These are phyloP conservation scores for Hygrophorus pudorinus DNA, from an alignment of 768 basidiomycete species.

Conservation along the genomic window DNA sequence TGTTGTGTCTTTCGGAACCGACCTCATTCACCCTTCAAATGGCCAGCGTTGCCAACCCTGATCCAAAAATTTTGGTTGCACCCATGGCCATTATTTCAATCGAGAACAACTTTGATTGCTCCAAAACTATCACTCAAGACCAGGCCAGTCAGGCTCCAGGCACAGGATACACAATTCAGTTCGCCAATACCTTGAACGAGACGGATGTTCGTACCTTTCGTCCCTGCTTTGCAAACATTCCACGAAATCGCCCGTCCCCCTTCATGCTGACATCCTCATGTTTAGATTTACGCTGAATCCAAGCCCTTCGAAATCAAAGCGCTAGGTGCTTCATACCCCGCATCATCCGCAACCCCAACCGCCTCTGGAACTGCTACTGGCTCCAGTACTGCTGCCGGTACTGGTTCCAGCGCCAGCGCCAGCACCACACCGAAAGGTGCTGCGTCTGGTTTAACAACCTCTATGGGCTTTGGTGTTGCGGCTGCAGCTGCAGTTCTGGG, in stretches of 20 bases:
- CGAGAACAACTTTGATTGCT: slow-evolving; percentile 50
- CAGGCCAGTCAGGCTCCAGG: slow-evolving; percentile 32
- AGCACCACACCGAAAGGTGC: slow-evolving; percentile 4
- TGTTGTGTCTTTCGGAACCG: not conserved
- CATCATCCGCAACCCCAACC: slow-evolving; percentile 18
- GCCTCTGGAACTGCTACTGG: slow-evolving; percentile 13
- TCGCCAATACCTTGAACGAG: slow-evolving; percentile 41
- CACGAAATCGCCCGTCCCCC: not conserved
- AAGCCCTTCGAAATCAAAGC: slow-evolving; percentile 53
- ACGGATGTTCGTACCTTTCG: slow-evolving; percentile 35
- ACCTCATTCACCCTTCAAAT: slow-evolving; percentile 7
- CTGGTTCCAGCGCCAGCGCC: slow-evolving; percentile 11
- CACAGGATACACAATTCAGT: slow-evolving; percentile 36
- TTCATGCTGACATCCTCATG: not conserved
- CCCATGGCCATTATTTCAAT: slow-evolving; percentile 40
- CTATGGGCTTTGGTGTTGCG: slow-evolving; percentile 6
- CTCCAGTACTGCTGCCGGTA: slow-evolving; percentile 17
- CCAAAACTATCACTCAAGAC: slow-evolving; percentile 37
- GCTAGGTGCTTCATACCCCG: slow-evolving; percentile 42
- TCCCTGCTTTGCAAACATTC: no score
- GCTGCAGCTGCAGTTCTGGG: slow-evolving; percentile 9
- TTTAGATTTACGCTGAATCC: slow-evolving; percentile 47
- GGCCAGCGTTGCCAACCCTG: slow-evolving; percentile 34
- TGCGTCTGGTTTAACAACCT: slow-evolving; percentile 6
- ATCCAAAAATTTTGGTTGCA: slow-evolving; percentile 26